Percentiles rank a stretch among this genome's conserved stretches.
phyloP scores from a whole-genome alignment of 331 rosid species.

The Arachis monticola region DNA sequence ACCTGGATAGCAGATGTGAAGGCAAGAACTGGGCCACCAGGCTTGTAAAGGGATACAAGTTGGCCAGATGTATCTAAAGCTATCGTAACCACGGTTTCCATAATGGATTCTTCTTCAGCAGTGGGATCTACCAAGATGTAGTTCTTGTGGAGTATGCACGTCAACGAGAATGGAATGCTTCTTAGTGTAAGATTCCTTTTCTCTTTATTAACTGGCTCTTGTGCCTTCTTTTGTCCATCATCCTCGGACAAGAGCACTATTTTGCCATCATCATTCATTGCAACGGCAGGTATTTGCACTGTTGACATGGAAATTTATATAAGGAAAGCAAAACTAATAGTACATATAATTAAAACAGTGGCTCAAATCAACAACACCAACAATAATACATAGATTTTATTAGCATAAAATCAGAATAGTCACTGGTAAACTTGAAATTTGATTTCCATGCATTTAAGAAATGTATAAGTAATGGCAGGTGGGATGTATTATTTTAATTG shows the following conservation, averaged over 20 bases:
- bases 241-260: constrained; percentile 67
- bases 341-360: neutral
- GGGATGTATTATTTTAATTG: neutral
- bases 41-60: constrained; percentile 83
- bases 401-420: neutral
- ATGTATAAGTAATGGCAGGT: neutral
- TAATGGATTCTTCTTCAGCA: constrained; percentile 89
- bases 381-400: neutral
- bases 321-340: constrained; percentile 16
- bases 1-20: constrained; percentile 79
- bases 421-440: neutral
- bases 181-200: constrained; percentile 71
- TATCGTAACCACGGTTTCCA: constrained; percentile 80
- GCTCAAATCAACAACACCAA: constrained; percentile 29
- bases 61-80: constrained; percentile 84
- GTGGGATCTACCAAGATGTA: constrained; percentile 88
- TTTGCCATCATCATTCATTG: constrained; percentile 80
- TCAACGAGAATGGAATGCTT: constrained; percentile 76
- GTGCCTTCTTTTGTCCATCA: constrained; percentile 53
- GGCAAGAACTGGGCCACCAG: constrained; percentile 85
- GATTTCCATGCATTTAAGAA: neutral
- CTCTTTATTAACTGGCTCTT: constrained; percentile 71
- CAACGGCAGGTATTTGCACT: constrained; percentile 83
- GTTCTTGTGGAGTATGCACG: constrained; percentile 82
- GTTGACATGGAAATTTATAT: constrained; percentile 38